phyloP scores from a whole-genome alignment of 1,284 basidiomycete genomes.

The Volvariella volvacea region DNA sequence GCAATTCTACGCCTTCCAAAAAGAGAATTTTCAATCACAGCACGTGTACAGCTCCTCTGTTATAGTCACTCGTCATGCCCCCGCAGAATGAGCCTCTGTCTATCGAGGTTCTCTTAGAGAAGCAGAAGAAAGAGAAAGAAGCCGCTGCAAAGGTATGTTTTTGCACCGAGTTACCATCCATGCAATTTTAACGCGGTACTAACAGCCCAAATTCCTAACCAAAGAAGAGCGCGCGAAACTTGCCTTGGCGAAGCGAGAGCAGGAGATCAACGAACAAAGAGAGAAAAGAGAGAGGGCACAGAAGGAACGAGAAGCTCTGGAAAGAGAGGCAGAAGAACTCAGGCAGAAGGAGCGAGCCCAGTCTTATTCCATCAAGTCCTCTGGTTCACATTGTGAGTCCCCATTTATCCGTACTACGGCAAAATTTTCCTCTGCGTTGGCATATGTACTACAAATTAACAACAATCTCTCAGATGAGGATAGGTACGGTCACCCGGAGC shows the following conservation, averaged over 20 bases:
- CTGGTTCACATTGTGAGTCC: slow-evolving; percentile 35
- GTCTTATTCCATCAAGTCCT: slow-evolving; percentile 17
- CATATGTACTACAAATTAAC: slow-evolving; percentile 1
- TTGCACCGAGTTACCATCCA: background rate
- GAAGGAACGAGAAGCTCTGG: slow-evolving; percentile 60
- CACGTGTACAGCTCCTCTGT: slow-evolving; percentile 9
- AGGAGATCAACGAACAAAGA: slow-evolving; percentile 68
- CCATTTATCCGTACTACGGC: slow-evolving; percentile 14
- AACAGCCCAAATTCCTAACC: slow-evolving; percentile 84
- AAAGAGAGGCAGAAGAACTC: slow-evolving; percentile 69
- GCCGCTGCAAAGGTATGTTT: slow-evolving; percentile 74
- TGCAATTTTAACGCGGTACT: background rate
- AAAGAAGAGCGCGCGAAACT: slow-evolving; percentile 85
- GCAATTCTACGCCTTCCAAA: background rate
- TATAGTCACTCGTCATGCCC: slow-evolving; percentile 20
- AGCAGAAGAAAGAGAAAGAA: slow-evolving; percentile 84
- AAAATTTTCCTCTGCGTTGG: slow-evolving; percentile 2
- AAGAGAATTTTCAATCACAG: slow-evolving; percentile 1
- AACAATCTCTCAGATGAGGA: slow-evolving; percentile 49
- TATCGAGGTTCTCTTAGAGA: slow-evolving; percentile 79
- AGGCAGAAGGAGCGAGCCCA: slow-evolving; percentile 33
- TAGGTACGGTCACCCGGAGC: slow-evolving; percentile 45
- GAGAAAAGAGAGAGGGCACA: slow-evolving; percentile 52
- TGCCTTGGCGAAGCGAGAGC: slow-evolving; percentile 79
- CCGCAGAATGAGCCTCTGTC: slow-evolving; percentile 59